Base-by-base conservation (phyloP, 148 eudicot genomes). In the Persicaria tinctoria region DNA sequence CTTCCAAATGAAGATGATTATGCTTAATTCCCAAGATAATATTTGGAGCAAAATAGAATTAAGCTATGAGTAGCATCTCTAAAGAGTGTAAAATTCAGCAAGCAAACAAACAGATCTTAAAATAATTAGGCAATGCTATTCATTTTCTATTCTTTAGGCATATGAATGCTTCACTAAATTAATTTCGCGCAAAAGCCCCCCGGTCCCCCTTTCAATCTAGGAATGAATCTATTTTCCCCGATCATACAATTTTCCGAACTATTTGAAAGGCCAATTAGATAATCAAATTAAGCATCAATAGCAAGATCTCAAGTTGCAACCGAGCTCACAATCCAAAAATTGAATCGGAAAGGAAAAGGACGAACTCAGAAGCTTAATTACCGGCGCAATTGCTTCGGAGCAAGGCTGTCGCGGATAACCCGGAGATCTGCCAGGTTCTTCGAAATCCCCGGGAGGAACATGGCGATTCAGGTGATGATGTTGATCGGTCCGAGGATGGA, bases 401-500 rank as follows among this genome's bases (percentile, higher is more conserved):
- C 70, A 66, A 12, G 70, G 6, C 8, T 66, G 70, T 41, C 70
- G 70, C 18, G 18, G 70, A 38, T 4, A 5, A 14, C 18, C 16
- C 16, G 70, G 44, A 41, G 48, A 41, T 38, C 17, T 66, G 5
- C 70, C 70, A 1, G 48, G 44, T 66, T 66, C 70, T 38, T 66
- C 70, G 48, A 66, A 66, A 38, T 66, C 70, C 47, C 70, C 70
- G 47, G 70, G 70, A 38, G n/a, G 13, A 66, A 66, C 47, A 66
- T 44, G 70, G 48, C 5, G 70, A 44, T 66, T 41, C 13, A 5
- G 60, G 53, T 82, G 60, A 75, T 82, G 50, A 46, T 73, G 76
- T 2, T 70, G 83, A 76, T 82, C 80, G 13, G 76, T 79, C 23
- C 80, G 77, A 70, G 13, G 74, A 70, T 79, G 78, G 56, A 32